Conservation (phyloP, 768 basidiomycete species). For the Rubroboletus pulcherrimus region DNA sequence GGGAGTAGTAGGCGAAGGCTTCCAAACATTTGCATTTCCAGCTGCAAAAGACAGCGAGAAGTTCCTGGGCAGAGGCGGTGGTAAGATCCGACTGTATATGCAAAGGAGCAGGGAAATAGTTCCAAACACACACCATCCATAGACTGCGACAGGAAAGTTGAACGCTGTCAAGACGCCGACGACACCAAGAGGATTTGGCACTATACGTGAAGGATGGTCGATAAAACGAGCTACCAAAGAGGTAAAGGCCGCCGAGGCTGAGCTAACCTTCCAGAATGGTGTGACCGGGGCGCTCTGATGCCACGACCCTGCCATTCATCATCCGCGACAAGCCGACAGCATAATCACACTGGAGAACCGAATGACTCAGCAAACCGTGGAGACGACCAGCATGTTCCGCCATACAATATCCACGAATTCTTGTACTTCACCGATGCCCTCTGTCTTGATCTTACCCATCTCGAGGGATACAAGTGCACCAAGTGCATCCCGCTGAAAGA, state of each 20-base stretch:
- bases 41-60: slow-evolving; percentile 82
- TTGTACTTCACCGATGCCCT: slow-evolving; percentile 91
- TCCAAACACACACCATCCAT: slow-evolving; percentile 65
- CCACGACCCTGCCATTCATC: slow-evolving; percentile 88
- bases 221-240: neutral
- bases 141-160: slow-evolving; percentile 95
- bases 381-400: slow-evolving; percentile 5
- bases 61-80: slow-evolving; percentile 58
- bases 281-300: slow-evolving; percentile 88
- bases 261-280: slow-evolving; percentile 78
- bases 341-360: slow-evolving; percentile 72
- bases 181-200: slow-evolving; percentile 84
- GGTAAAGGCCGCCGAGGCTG: neutral
- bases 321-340: slow-evolving; percentile 89
- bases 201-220: slow-evolving; percentile 38
- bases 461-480: slow-evolving; percentile 83
- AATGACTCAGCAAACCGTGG: slow-evolving; percentile 7
- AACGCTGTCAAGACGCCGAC: slow-evolving; percentile 84
- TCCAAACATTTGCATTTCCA: slow-evolving; percentile 94
- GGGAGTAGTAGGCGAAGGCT: slow-evolving; percentile 87
- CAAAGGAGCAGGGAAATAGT: neutral
- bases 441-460: slow-evolving; percentile 89
- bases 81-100: slow-evolving; percentile 7
- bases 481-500: slow-evolving; percentile 62
- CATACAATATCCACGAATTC: slow-evolving; percentile 93